Evolutionary conservation across 176 grass and related monocot species (phyloP).

Genomic region (Cocos nucifera): DNA sequence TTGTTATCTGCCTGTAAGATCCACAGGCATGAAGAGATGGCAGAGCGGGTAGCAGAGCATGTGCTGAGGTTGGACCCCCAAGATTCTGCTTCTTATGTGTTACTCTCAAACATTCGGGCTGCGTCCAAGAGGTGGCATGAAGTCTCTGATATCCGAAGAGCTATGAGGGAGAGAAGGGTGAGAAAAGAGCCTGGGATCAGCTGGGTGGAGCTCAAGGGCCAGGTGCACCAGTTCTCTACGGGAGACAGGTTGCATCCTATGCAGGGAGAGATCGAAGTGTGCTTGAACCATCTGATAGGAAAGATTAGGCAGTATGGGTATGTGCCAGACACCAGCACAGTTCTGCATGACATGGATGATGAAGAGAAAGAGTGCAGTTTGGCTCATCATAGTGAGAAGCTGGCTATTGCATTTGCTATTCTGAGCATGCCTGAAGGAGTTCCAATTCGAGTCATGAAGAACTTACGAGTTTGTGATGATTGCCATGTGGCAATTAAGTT

Average conservation of each 20-base stretch:
- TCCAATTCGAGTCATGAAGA: slow-evolving; percentile 73
- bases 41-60: slow-evolving; percentile 38
- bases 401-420: slow-evolving; percentile 61
- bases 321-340: slow-evolving; percentile 49
- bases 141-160: slow-evolving; percentile 33
- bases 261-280: slow-evolving; percentile 35
- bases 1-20: slow-evolving; percentile 54
- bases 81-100: slow-evolving; percentile 58
- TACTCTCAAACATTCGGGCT: slow-evolving; percentile 64
- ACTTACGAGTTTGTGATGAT: slow-evolving; percentile 66
- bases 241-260: slow-evolving; percentile 48
- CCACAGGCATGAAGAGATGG: slow-evolving; percentile 52
- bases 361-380: slow-evolving; percentile 70
- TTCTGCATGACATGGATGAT: slow-evolving; percentile 71
- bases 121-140: slow-evolving; percentile 43
- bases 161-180: slow-evolving; percentile 46
- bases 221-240: slow-evolving; percentile 53
- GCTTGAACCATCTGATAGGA: slow-evolving; percentile 41
- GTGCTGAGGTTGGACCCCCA: slow-evolving; percentile 51
- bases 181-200: slow-evolving; percentile 69
- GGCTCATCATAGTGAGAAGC: slow-evolving; percentile 65
- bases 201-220: slow-evolving; percentile 61
- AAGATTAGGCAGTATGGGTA: slow-evolving; percentile 52
- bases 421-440: slow-evolving; percentile 44
- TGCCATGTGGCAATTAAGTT: slow-evolving; percentile 66